Evolutionary conservation across 768 basidiomycete genomes (phyloP).

Genomic region (Trametes cubensis): DNA sequence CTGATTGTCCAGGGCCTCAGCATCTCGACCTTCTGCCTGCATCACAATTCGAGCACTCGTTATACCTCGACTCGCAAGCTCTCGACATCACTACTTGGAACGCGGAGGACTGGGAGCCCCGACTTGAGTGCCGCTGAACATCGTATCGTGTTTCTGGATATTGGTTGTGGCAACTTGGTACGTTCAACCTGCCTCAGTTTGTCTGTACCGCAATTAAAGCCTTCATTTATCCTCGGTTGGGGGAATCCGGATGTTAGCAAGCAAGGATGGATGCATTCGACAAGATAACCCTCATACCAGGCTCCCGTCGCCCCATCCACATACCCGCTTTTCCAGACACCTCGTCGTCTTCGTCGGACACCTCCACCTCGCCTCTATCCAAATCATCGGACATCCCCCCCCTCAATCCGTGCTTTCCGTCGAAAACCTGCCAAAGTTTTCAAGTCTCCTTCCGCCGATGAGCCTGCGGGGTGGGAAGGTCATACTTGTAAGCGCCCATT

Average conservation of each 20-base stretch:
- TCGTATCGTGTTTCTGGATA: not conserved
- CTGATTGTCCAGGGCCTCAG: not conserved
- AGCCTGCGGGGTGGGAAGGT: conserved; percentile 30
- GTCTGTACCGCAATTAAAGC: not conserved
- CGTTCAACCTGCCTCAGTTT: not conserved
- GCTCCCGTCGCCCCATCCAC: conserved; percentile 21
- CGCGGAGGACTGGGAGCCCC: too few species aligned
- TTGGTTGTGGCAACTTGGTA: conserved; percentile 12
- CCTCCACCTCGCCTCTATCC: not conserved
- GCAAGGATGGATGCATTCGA: conserved; percentile 21
- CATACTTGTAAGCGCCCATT: conserved; percentile 29
- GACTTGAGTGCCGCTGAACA: not conserved
- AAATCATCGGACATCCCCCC: not conserved
- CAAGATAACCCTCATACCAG: conserved; percentile 18
- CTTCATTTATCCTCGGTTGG: not conserved
- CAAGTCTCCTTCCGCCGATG: conserved; percentile 52
- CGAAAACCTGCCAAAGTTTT: conserved; percentile 62
- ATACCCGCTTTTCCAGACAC: conserved; percentile 13
- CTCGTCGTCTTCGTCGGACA: conserved; percentile 16
- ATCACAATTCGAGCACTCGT: too few species aligned
- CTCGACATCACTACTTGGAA: too few species aligned
- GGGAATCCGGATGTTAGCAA: not conserved
- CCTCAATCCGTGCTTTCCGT: conserved; percentile 40
- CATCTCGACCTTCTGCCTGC: too few species aligned
- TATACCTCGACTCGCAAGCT: too few species aligned